Evolutionary conservation across 2,329 filamentous ascomycete genomes (phyloP), one percentile per base, ranked within the genome.

Genomic region (Colletotrichum australisinense): DNA sequence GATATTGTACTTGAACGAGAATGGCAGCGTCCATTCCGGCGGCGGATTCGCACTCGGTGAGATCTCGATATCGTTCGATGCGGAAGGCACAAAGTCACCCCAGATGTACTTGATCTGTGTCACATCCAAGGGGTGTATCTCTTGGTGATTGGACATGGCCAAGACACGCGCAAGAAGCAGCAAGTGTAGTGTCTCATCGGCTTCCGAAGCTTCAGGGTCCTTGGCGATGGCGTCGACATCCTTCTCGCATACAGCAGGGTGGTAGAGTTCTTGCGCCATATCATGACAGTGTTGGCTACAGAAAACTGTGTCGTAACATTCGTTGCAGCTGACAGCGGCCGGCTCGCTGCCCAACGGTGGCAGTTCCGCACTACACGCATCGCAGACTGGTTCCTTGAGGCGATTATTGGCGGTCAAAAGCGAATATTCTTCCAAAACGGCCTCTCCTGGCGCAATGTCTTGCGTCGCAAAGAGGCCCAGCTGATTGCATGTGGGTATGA

Each of bases 391-490:
- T 75, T 97, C 95, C 80, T 97, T 95, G 14, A 97, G 89, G 35
- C 95, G 92, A 80, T 97, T 97, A 77, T 96, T 97, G 58, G 94
- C 95, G 2, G 95, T 98, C 53, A 99, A 86, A 8, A 98, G 88
- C 9, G 95, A 97, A 74, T 93, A 94, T 80, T 99, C 97, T 60
- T 90, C 86, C 35, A 99, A 88, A 2, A 98, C 91, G 6, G 88
- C 86, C 80, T 97, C 93, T 11, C 93, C 94, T 0, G 95, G 90
- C 0, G 86, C 84, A 49, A 98, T 94, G 76, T 97, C 92, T 75
- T 94, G 89, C 77, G 91, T 94, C 8, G 95, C 96, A 80, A 98
- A 98, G 4, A 99, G 88, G 5, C 97, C 97, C 0, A 99, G 89
- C 82, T 99, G 97, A 73, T 90, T 89, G 76, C 91, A 92, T 5